Base-by-base conservation (phyloP, 257 asterid species). In the Nicotiana paniculata region DNA sequence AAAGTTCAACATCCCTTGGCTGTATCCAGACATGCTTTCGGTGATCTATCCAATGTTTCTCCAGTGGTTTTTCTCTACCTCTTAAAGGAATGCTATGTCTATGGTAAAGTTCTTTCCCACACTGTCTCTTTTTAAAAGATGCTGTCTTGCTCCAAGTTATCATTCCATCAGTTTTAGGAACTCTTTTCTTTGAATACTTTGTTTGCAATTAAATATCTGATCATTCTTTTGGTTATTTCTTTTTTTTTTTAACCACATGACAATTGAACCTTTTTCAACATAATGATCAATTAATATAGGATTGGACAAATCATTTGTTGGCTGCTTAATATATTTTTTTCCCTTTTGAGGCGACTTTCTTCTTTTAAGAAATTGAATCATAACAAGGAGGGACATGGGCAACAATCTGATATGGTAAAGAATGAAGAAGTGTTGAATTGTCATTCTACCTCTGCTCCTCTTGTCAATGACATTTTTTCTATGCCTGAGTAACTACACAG, bases 61-160 rank as follows among this genome's bases (percentile, higher is more conserved):
- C 98, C 99, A 9, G 55, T 93, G 88, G 95, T 94, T 81, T 96
- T 94, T 87, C 79, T 94, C 85, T 89, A 90, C 88, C 97, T 96
- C 80, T 89, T 96, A 51, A 93, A 88, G 86, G 93, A 81, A 86
- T 93, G 97, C 84, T 96, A 96, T 89, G 77, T 83, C 82, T 83
- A 83, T 54, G 98, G 98, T 94, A 85, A 69, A 58, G 80, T 89
- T 86, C 68, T 65, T 30, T 69, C n/a, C 66, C 61, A 65, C 53
- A 66, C 37, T 77, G 12, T 58, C 35, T 62, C 39, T 66, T 81
- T 26, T 39, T 10, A 17, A 57, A 72, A 39, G 5, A 58, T 18
- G 63, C 59, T n/a, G 17, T 76, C 17, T 74, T 61, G 43, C 63
- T 18, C 17, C 28, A 17, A 55, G 62, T 74, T 74, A 74, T 74